Evolutionary conservation across 345 rosid species (phyloP), one percentile per base, ranked within the genome.

Genomic region (Acer saccharum): DNA sequence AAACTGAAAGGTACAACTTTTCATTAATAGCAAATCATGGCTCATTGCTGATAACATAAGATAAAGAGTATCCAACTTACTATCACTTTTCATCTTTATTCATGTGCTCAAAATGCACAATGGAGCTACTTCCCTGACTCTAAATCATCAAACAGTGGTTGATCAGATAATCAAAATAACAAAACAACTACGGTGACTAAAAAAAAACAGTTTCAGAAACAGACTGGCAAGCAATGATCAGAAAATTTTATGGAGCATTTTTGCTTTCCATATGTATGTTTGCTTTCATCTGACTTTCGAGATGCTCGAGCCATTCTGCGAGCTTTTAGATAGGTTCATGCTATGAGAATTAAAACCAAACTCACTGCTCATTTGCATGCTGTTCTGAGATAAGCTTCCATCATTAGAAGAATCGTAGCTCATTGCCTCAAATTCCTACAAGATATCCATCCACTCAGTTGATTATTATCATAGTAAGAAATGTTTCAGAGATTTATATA

Each of bases 261-360:
- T 69, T 83, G 86, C 67, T 76, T 87, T 21, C 83, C 78, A 63
- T 74, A 73, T 75, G 80, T 76, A 75, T 73, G 83, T 79, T 73
- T 85, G 83, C 79, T 85, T 81, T 87, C 97, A 67, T 90, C 90
- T 68, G 91, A 92, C 81, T 86, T 89, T 44, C 82, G 84, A 66
- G 84, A 74, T 46, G 79, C 20, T 43, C 83, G 74, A 7, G 77
- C 74, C 76, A 68, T 78, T 69, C 77, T 66, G 78, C 78, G 91
- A 89, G 75, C 95, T 95, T 74, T 74, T 86, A 21, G 91, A 88
- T 63, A 91, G 46, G 82, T 86, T 92, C 83, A 81, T 86, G 69
- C 69, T 21, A 71, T 79, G 65, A n/a, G n/a, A n/a, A n/a, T n/a
- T n/a, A n/a, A n/a, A n/a, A n/a, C n/a, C n/a, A n/a, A n/a, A n/a